Conservation (phyloP, 192 early-diverging fungal genomes). For the Backusella sp. region DNA sequence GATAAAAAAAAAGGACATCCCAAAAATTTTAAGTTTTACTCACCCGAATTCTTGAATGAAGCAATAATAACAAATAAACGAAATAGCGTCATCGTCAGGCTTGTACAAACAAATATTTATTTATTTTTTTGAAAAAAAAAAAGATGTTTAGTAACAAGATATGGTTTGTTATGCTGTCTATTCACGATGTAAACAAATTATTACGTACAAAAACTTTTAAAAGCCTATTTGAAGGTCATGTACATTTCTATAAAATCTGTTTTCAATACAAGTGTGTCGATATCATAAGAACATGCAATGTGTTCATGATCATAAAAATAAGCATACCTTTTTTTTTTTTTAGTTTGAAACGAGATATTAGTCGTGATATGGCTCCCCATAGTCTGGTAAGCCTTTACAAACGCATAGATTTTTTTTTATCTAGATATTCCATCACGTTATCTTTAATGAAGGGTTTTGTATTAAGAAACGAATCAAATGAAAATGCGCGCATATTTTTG, state of each 20-base stretch:
- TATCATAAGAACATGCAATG: background rate
- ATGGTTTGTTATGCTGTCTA: background rate
- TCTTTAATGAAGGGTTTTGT: background rate
- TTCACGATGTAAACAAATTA: background rate
- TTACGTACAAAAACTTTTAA: background rate
- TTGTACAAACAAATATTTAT: background rate
- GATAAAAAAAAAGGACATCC: background rate
- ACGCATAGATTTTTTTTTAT: background rate
- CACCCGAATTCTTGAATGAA: background rate
- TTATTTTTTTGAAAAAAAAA: background rate
- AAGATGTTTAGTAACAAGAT: background rate
- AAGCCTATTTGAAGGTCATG: too few relatives aligned
- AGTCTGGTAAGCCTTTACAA: background rate
- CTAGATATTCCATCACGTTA: background rate
- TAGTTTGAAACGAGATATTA: too few relatives aligned
- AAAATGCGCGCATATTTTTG: background rate
- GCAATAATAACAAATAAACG: background rate
- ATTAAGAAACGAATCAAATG: background rate
- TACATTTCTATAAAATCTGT: background rate
- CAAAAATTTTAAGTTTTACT: background rate
- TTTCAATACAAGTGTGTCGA: background rate
- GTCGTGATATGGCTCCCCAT: too few relatives aligned
- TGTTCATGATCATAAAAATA: background rate
- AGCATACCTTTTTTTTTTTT: too few relatives aligned
- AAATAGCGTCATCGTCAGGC: background rate